These are phyloP conservation scores for Fraxinus baroniana DNA, from an alignment of 305 asterid species.

Conservation along the genomic window DNA sequence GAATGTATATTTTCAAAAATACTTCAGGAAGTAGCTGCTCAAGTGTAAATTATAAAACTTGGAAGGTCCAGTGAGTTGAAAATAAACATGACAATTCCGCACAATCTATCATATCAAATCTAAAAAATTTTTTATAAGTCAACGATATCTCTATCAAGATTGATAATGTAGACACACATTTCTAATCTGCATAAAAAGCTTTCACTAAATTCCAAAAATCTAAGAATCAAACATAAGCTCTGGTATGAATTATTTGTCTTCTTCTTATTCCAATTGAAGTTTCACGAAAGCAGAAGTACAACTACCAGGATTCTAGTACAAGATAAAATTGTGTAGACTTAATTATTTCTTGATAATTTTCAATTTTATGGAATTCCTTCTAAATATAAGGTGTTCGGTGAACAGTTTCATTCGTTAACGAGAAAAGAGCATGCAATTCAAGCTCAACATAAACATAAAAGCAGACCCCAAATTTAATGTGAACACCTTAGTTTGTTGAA, in stretches of 20 bases:
- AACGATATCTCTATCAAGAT: conserved; percentile 10
- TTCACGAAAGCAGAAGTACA: neutral
- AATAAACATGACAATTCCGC: conserved; percentile 4
- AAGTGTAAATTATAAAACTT: conserved; percentile 3
- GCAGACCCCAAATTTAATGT: neutral
- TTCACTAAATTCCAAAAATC: conserved; percentile 11
- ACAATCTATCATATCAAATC: conserved; percentile 5
- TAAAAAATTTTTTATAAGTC: conserved; percentile 4
- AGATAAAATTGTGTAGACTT: neutral
- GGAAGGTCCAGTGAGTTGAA: neutral
- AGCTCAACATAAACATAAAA: neutral
- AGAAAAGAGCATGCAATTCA: neutral
- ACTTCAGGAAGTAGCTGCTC: conserved; percentile 16
- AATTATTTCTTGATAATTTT: neutral
- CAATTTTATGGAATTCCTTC: neutral
- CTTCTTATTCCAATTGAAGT: neutral
- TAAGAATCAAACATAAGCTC: conserved; percentile 15
- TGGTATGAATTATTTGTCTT: neutral
- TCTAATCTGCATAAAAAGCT: conserved; percentile 10
- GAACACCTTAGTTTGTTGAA: neutral
- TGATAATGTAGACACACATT: neutral
- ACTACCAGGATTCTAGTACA: neutral
- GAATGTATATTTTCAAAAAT: conserved; percentile 7
- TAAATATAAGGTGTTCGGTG: neutral
- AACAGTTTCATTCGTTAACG: neutral